Evolutionary conservation across 768 basidiomycete genomes (phyloP).

Genomic region (Russula earlei): DNA sequence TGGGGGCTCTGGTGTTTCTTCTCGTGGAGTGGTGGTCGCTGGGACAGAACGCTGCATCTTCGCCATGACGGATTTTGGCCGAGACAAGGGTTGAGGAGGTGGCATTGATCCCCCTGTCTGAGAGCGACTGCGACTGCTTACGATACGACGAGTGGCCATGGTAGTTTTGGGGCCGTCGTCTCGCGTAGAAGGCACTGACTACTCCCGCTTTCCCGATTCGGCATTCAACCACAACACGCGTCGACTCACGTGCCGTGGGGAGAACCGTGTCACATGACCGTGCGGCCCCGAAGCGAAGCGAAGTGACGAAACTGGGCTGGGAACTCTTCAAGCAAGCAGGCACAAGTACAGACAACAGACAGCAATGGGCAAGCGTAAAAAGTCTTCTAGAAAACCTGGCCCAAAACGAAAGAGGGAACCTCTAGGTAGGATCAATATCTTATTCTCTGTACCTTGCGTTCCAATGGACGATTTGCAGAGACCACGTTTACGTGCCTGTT

Average conservation of each 20-base stretch:
- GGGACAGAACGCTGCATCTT: slow-evolving; percentile 29
- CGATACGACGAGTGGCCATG: slow-evolving; percentile 60
- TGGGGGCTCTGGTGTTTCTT: slow-evolving; percentile 17
- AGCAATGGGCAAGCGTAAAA: slow-evolving; percentile 83
- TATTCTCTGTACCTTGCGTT: background rate
- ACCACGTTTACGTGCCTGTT: slow-evolving; percentile 80
- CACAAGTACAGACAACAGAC: background rate
- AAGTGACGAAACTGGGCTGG: no score
- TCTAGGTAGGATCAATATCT: slow-evolving; percentile 42
- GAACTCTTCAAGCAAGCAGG: background rate
- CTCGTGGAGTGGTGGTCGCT: slow-evolving; percentile 23
- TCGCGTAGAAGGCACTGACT: background rate
- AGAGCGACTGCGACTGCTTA: slow-evolving; percentile 38
- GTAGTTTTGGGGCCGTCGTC: background rate
- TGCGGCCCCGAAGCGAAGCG: background rate
- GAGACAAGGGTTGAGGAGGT: slow-evolving; percentile 28
- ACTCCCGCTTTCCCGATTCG: background rate
- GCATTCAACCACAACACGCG: slow-evolving; percentile 13
- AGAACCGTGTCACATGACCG: background rate
- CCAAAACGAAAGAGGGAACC: slow-evolving; percentile 59
- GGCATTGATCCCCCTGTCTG: slow-evolving; percentile 26
- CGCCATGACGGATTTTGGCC: slow-evolving; percentile 42
- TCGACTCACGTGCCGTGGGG: background rate
- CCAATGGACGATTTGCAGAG: slow-evolving; percentile 35
- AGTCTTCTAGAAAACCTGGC: slow-evolving; percentile 74